Evolutionary conservation across 441 rosid species (phyloP).

Genomic region (Eruca vesicaria): DNA sequence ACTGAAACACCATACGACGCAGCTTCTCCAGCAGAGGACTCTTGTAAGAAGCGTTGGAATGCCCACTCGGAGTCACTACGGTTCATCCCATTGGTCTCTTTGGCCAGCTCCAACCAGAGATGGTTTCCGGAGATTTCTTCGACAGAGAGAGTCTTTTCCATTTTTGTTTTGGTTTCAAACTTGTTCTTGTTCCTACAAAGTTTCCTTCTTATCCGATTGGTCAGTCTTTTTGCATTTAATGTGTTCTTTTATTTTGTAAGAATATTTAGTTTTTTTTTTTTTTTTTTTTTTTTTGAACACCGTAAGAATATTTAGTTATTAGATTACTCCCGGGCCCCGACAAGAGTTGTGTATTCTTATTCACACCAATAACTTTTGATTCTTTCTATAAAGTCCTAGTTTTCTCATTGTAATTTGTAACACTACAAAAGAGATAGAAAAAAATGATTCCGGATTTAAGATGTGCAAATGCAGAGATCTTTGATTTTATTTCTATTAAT

Average conservation of each 20-base stretch:
- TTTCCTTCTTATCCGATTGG: conserved; percentile 32
- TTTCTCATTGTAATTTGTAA: background rate
- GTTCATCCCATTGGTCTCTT: conserved; percentile 41
- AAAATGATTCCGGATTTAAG: too few relatives aligned
- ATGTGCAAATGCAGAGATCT: background rate
- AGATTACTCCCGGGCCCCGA: background rate
- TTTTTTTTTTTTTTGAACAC: too few relatives aligned
- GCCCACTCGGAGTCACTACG: conserved; percentile 73
- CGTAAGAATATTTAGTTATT: background rate
- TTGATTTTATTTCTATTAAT: too few relatives aligned
- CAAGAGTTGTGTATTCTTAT: background rate
- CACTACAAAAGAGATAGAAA: too few relatives aligned
- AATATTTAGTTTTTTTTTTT: too few relatives aligned
- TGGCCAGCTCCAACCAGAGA: conserved; percentile 28
- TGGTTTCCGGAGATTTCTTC: conserved; percentile 50
- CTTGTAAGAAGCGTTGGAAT: conserved; percentile 53
- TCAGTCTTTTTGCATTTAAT: background rate
- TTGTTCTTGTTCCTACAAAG: too few relatives aligned
- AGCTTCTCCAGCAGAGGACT: conserved; percentile 31
- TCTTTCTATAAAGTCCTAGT: background rate
- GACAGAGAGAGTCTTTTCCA: conserved; percentile 65
- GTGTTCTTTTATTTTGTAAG: background rate
- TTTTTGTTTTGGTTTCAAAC: background rate
- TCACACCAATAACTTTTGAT: background rate
- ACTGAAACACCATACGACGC: background rate